Base-by-base conservation (phyloP, 371 early-diverging fungal species). In the Syncephalastrum monosporum region DNA sequence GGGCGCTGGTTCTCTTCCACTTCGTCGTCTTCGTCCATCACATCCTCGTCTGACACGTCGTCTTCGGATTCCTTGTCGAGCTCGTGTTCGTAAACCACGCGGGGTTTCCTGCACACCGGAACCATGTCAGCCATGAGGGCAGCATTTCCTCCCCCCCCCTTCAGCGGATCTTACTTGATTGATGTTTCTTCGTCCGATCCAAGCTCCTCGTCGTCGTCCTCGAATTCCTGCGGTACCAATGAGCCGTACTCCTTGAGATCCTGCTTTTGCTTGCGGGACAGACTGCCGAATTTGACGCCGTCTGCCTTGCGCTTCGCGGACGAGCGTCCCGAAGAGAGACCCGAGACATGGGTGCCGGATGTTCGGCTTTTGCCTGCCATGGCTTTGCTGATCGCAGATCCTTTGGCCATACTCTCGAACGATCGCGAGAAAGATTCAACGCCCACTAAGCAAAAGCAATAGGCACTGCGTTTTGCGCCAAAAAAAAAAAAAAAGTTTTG, bases 191-290 rank as follows among this genome's bases (percentile, higher is more conserved):
- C 25, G 4, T 58, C 52, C 23, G 47, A 24, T 16, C 47, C 42
- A 7, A 42, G 57, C 4, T 65, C 57, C 10, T 55, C 50, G 55
- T 79, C 75, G 6, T 79, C 78, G n/a, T 76, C 77, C 15, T 77
- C 74, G 23, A 81, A 81, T 24, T 77, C 81, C 12, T 75, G 66
- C 10, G 86, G 86, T 23, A 84, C 82, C 7, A 86, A 71, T 54
- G 82, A 75, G 47, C 86, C 86, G 56, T 86, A 86, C 24, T 86
- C 86, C 47, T 81, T 78, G 57, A 86, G 75, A 67, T 81, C 78
- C 33, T 82, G 74, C 29, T 69, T 69, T 51, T 74, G 71, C 53
- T 79, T 77, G 29, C 77, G 68, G 24, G 67, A 68, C 21, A 77
- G 53, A 38, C 69, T 68, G 19, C 77, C 77, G 61, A 69, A 77